Conservation (phyloP, 768 basidiomycete species). For the Galerina sulciceps region DNA sequence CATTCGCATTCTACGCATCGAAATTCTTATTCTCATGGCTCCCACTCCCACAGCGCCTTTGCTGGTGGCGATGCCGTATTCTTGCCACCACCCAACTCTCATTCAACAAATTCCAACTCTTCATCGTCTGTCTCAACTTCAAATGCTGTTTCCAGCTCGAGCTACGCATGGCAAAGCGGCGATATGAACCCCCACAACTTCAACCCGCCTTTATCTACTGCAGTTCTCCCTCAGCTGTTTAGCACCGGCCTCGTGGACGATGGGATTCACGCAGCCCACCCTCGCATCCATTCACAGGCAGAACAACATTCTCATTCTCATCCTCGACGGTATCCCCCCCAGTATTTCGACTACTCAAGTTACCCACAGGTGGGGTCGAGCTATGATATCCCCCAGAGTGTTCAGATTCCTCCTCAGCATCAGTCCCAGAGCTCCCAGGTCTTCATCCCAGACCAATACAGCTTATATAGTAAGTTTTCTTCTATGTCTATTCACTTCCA, state of each 20-base stretch:
- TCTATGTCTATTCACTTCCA: not conserved
- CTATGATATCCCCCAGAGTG: slow-evolving; percentile 16
- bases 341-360: slow-evolving; percentile 59
- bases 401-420: slow-evolving; percentile 19
- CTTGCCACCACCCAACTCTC: slow-evolving; percentile 1
- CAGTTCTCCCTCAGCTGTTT: slow-evolving; percentile 75
- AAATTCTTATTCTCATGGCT: slow-evolving; percentile 6
- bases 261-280: slow-evolving; percentile 18
- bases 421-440: slow-evolving; percentile 19
- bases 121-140: slow-evolving; percentile 8
- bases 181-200: slow-evolving; percentile 34
- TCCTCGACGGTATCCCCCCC: slow-evolving; percentile 43
- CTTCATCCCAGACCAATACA: slow-evolving; percentile 28
- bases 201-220: slow-evolving; percentile 63
- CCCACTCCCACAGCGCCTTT: slow-evolving; percentile 3
- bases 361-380: slow-evolving; percentile 45
- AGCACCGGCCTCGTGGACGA: slow-evolving; percentile 73
- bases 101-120: slow-evolving; percentile 5
- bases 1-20: not conserved
- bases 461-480: slow-evolving; percentile 24
- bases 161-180: slow-evolving; percentile 16
- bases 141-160: slow-evolving; percentile 14
- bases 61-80: slow-evolving; percentile 3
- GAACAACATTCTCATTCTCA: slow-evolving; percentile 18
- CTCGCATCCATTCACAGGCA: slow-evolving; percentile 21